Evolutionary conservation across 2,329 filamentous ascomycete genomes (phyloP), one percentile per base, ranked within the genome.

Genomic region (Trichocomaceae sp.): DNA sequence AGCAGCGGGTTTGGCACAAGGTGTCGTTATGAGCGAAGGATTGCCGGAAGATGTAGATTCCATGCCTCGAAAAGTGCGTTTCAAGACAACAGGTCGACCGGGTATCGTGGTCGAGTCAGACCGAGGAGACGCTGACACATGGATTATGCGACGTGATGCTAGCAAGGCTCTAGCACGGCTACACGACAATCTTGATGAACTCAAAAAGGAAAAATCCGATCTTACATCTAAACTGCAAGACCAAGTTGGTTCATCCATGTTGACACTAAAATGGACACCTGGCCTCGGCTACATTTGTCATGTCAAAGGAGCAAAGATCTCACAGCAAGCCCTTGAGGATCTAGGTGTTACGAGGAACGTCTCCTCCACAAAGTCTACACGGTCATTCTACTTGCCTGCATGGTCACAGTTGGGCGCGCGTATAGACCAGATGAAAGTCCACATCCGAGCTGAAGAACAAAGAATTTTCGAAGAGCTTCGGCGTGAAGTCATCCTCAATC

Each of bases 271-370:
- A 63, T 97, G 90, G 87, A 90, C 86, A 1, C 87, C 92, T 0
- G 86, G 85, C 13, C 79, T 96, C 1, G 92, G 93, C 8, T 89
- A 99, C 68, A 88, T 95, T 64, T 91, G 88, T 63, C 91, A 97
- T 67, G 81, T 97, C 63, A 93, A 86, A 70, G 90, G 90, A 33
- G 66, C 66, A 45, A 91, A 87, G 68, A 87, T 93, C 63, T 75
- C 81, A 5, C 70, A 76, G 55, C 60, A 69, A 22, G 66, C 69
- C 0, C 58, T 79, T 3, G 69, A 75, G 53, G 67, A 69, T 9
- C 61, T 76, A 50, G 70, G 67, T 47, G 74, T 71, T 58, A 77
- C 75, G 20, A 73, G 74, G n/a, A 82, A 78, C 52, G 79, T 97
- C 49, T 87, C 85, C 31, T 86, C 89, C 2, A 92, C 87, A 62